Base-by-base conservation (phyloP, 2,329 filamentous ascomycete species). In the Helotiales sp. region DNA sequence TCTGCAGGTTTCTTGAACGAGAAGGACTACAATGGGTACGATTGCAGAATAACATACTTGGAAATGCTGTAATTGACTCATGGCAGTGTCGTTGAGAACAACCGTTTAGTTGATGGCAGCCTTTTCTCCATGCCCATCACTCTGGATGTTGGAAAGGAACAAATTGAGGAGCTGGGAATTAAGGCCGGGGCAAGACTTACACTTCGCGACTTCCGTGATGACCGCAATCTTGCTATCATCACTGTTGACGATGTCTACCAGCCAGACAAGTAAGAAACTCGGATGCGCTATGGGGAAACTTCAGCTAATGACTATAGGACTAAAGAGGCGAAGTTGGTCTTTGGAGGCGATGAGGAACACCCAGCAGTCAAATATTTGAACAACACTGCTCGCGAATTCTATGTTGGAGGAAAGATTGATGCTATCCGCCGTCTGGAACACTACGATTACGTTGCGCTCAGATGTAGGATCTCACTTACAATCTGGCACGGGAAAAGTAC, bases 81-180 rank as follows among this genome's bases (percentile, higher is more conserved):
- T 50, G 45, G 40, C 78, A 96, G 93, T 71, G 96, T 99, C 71
- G 94, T 97, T 73, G 89, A 91, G 80, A 88, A 95, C 75, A 90
- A 92, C 84, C 92, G 96, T 75, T 91, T 99, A 67, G 89, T 89
- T 67, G 90, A 93, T 82, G 96, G 96, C 79, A 90, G 89, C 79
- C 91, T 99, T 76, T 98, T 98, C 84, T 92, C 89, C 81, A 99
- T 99, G 83, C 96, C 96, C 77, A 98, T 99, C 81, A 96, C 92
- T 75, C 90, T 99, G 73, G 96, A 99, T 80, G 84, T 96, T 70
- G 88, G 86, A 72, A 85, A 93, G 79, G 82, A 90, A 77, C 88
- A 88, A 67, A 92, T 98, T 78, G 86, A 95, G 72, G 85, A 89
- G 75, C 79, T 91, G 34, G 89, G 88, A 70, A 85, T 97, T 77